Percentiles rank a stretch among this genome's conserved stretches.
Conservation (phyloP, 306 rosid genomes). For the Calophaca sinica region DNA sequence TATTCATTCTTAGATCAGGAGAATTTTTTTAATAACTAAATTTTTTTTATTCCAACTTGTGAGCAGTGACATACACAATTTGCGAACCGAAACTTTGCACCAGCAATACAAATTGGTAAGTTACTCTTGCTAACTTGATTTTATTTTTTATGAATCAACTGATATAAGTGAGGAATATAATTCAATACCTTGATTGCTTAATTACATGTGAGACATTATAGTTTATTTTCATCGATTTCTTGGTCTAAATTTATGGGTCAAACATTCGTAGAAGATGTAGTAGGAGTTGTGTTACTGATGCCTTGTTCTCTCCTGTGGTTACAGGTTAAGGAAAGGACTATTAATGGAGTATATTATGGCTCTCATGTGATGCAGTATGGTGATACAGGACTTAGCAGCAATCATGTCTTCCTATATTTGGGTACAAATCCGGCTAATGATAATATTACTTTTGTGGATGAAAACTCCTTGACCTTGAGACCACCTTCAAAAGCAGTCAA, state of each 20-base stretch:
- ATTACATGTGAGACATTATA: background rate
- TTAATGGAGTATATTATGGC: conserved; percentile 59
- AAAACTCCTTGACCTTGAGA: conserved; percentile 71
- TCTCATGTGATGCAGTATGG: conserved; percentile 99
- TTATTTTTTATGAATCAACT: background rate
- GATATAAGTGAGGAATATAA: background rate
- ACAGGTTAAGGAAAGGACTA: conserved; percentile 87
- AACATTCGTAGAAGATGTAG: conserved; percentile 13
- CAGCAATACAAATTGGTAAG: conserved; percentile 91
- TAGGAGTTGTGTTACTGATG: conserved; percentile 10
- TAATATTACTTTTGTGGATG: conserved; percentile 69
- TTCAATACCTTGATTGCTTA: conserved; percentile 29
- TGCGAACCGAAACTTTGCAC: conserved; percentile 77
- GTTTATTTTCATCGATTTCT: background rate
- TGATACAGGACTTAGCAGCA: conserved; percentile 58
- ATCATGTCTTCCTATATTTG: conserved; percentile 61
- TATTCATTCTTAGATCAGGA: background rate
- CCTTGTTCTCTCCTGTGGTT: conserved; percentile 21
- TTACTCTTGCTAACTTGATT: conserved; percentile 36
- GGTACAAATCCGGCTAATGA: conserved; percentile 98
- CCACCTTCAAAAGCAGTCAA: conserved; percentile 66
- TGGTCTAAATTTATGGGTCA: conserved; percentile 20
- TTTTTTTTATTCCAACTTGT: conserved; percentile 39
- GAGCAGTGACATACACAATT: conserved; percentile 83
- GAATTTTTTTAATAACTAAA: background rate